Evolutionary conservation across 2,329 filamentous ascomycete species (phyloP), one percentile per base, ranked within the genome.

Genomic region (Fusarium humuli): DNA sequence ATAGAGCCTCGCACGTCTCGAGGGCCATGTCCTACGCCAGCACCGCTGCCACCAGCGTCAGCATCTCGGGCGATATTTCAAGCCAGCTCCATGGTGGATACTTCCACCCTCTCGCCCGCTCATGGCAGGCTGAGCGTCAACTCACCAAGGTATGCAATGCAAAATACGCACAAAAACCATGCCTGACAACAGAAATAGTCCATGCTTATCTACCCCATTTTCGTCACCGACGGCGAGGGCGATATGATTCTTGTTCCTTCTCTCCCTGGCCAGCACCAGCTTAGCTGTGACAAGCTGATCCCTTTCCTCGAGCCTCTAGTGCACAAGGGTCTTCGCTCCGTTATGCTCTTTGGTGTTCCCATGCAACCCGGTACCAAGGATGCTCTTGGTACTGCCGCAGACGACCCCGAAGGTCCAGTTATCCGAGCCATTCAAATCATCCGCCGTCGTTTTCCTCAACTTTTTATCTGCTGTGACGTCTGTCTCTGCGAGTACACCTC

Each of bases 401-500:
- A 98, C 79, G 95, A 98, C 78, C 94, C 95, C 37, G 87, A 93
- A 70, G 96, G 96, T 40, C 96, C 96, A 20, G 96, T 98, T 54
- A 97, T 98, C 74, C 90, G 90, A 75, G 88, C 89, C 49, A 98
- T 98, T 77, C 92, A 91, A 53, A 87, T 98, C 30, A 86, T 99
- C 61, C 91, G 94, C 73, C 88, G 92, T 71, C 87, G 90, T 41
- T 98, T 98, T 81, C 96, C 96, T 4, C 90, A 94, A 67, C 87
- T 99, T 65, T 98, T 97, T 83, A 93, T 99, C 75, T 91, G 92
- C 72, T 90, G 91, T 65, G 96, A 99, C 79, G 96, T 99, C 62
- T 98, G 96, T 78, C 91, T 99, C 10, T 99, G 96, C 87, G 96
- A 99, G 82, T 99, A 99, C 83, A 99, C 96, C 1, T 96, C 93